phyloP scores from a whole-genome alignment of 768 basidiomycete species.

The Rhodosporidiobolus sp. region DNA sequence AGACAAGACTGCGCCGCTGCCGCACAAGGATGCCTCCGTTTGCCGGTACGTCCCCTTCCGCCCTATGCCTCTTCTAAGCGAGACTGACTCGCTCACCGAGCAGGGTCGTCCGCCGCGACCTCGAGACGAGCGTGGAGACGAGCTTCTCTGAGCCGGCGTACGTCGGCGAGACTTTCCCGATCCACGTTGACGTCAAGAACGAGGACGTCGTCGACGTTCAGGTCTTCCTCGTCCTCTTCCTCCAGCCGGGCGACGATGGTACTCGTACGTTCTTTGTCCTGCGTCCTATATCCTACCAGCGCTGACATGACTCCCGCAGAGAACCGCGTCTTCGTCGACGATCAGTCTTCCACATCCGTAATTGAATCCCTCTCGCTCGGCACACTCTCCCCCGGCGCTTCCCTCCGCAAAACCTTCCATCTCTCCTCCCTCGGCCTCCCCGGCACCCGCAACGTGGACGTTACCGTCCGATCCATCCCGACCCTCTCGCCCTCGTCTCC shows the following conservation, averaged over 20 bases:
- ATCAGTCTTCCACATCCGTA: conserved; percentile 61
- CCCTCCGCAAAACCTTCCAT: conserved; percentile 61
- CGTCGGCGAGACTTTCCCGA: conserved; percentile 74
- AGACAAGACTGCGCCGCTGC: conserved; percentile 15
- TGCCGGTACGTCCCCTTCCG: conserved; percentile 32
- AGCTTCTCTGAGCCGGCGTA: conserved; percentile 67
- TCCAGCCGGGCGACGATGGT: conserved; percentile 77
- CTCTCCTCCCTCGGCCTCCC: conserved; percentile 62
- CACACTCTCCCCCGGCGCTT: conserved; percentile 59
- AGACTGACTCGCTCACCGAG: too few relatives aligned
- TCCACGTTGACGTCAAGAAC: conserved; percentile 68
- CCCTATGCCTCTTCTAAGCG: too few relatives aligned
- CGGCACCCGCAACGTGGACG: conserved; percentile 72
- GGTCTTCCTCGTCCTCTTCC: conserved; percentile 65
- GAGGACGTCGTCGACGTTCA: conserved; percentile 67
- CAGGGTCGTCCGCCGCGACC: conserved; percentile 57
- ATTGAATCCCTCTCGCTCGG: conserved; percentile 74
- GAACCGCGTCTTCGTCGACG: conserved; percentile 56
- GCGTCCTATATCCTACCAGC: background rate
- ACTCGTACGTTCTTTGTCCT: conserved; percentile 55
- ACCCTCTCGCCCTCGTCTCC: conserved; percentile 47
- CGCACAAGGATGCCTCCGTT: conserved; percentile 21
- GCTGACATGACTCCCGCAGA: conserved; percentile 18
- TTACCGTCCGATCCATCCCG: conserved; percentile 62
- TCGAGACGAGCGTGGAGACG: conserved; percentile 59